phyloP scores from a whole-genome alignment of 306 rosid species.

The Abrus pulchellus region DNA sequence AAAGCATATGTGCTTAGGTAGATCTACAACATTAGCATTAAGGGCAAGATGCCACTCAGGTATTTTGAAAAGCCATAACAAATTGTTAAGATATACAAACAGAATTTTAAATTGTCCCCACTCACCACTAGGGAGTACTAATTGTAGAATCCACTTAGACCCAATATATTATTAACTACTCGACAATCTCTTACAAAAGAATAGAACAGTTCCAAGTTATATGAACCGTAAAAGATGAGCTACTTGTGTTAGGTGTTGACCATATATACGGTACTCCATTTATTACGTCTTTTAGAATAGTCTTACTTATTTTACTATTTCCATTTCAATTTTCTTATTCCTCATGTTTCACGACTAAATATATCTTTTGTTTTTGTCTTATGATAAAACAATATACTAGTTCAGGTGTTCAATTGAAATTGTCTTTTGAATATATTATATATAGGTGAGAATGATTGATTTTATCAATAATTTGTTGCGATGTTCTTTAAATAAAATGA shows the following conservation, averaged over 20 bases:
- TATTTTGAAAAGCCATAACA: conserved; percentile 28
- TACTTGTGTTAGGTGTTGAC: neutral
- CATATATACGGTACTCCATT: neutral
- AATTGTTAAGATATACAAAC: conserved; percentile 28
- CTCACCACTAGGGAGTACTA: conserved; percentile 21
- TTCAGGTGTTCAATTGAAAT: neutral
- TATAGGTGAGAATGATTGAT: neutral
- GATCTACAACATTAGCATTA: conserved; percentile 36
- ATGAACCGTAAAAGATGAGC: conserved; percentile 10
- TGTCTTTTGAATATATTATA: neutral
- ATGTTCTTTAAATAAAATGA: neutral
- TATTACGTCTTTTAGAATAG: neutral
- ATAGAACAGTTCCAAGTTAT: conserved; percentile 4
- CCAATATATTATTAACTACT: conserved; percentile 7
- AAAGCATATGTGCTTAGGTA: conserved; percentile 19
- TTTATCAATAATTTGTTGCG: neutral
- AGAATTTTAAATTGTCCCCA: conserved; percentile 32
- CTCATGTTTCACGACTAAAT: neutral
- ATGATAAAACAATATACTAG: neutral
- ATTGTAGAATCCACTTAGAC: conserved; percentile 33
- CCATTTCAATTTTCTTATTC: neutral
- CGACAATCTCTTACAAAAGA: conserved; percentile 30
- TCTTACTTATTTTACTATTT: neutral
- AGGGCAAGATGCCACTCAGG: conserved; percentile 36
- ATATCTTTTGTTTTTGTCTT: neutral